phyloP scores from a whole-genome alignment of 768 basidiomycete species.

The Trametes coccinea region DNA sequence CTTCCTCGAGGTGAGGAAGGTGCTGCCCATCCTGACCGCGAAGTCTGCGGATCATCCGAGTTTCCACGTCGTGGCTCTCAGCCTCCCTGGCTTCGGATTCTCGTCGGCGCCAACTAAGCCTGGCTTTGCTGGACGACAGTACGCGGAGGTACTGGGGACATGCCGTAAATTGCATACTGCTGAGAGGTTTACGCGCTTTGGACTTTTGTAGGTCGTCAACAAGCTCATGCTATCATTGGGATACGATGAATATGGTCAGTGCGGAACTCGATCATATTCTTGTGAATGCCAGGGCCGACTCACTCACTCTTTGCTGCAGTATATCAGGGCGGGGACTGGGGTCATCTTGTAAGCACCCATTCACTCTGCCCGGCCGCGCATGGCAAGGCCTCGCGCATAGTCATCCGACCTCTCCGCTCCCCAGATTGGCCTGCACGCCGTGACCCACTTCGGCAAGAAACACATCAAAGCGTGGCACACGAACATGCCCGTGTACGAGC shows the following conservation, averaged over 20 bases:
- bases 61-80: slow-evolving; percentile 61
- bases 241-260: slow-evolving; percentile 29
- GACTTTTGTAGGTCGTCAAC: slow-evolving; percentile 21
- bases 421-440: slow-evolving; percentile 33
- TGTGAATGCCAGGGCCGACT: background rate
- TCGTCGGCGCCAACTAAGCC: slow-evolving; percentile 54
- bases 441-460: slow-evolving; percentile 29
- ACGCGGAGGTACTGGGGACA: slow-evolving; percentile 46
- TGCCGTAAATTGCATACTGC: too few species aligned
- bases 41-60: slow-evolving; percentile 44
- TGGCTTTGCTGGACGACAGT: slow-evolving; percentile 50
- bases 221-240: slow-evolving; percentile 35
- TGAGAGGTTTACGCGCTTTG: too few species aligned
- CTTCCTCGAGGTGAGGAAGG: slow-evolving; percentile 55
- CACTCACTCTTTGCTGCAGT: slow-evolving; percentile 26
- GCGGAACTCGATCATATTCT: background rate
- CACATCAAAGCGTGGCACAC: slow-evolving; percentile 38
- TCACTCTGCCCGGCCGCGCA: too few species aligned
- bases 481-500: slow-evolving; percentile 32
- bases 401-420: too few species aligned
- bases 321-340: slow-evolving; percentile 53
- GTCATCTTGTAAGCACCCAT: slow-evolving; percentile 33
- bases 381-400: too few species aligned
- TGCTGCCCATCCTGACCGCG: slow-evolving; percentile 51
- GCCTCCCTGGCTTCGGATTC: slow-evolving; percentile 62